Percentiles rank a stretch among this genome's conserved stretches.
These are phyloP conservation scores for Candida oleophila DNA, from an alignment of 805 yeast species.

Conservation along the genomic window DNA sequence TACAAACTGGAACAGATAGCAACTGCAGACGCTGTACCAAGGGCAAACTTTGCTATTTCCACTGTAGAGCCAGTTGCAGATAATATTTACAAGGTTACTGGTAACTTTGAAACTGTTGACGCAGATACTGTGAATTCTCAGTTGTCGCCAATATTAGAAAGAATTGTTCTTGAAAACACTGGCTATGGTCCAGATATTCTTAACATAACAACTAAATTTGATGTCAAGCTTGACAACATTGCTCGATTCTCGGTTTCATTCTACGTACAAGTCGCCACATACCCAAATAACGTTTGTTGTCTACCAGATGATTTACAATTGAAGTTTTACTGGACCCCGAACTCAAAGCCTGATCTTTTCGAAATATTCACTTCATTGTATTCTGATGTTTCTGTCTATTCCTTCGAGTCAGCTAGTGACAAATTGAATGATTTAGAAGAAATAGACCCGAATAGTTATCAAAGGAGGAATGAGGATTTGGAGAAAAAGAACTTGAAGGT, in stretches of 20 bases:
- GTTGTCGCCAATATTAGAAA: constrained; percentile 7
- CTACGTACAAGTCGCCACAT: constrained; percentile 15
- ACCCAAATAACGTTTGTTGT: constrained; percentile 18
- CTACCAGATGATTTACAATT: constrained; percentile 22
- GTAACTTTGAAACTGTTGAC: constrained; percentile 17
- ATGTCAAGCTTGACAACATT: constrained; percentile 10
- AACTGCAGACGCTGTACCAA: constrained; percentile 12
- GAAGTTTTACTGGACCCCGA: constrained; percentile 7
- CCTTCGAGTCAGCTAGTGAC: background rate
- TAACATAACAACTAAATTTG: constrained; percentile 9
- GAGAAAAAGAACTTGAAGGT: background rate
- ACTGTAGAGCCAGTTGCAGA: constrained; percentile 14
- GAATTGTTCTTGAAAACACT: constrained; percentile 14
- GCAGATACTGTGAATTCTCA: constrained; percentile 11
- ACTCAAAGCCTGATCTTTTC: background rate
- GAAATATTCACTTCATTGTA: background rate
- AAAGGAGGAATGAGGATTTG: background rate
- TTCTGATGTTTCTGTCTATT: constrained; percentile 1
- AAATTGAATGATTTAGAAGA: background rate
- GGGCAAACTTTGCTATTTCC: constrained; percentile 15
- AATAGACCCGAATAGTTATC: background rate
- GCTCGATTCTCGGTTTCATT: constrained; percentile 21
- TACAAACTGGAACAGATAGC: too few species aligned
- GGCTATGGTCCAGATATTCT: constrained; percentile 21
- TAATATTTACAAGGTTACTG: constrained; percentile 17